Evolutionary conservation across 768 basidiomycete genomes (phyloP).

Genomic region (Podaxis sp.): DNA sequence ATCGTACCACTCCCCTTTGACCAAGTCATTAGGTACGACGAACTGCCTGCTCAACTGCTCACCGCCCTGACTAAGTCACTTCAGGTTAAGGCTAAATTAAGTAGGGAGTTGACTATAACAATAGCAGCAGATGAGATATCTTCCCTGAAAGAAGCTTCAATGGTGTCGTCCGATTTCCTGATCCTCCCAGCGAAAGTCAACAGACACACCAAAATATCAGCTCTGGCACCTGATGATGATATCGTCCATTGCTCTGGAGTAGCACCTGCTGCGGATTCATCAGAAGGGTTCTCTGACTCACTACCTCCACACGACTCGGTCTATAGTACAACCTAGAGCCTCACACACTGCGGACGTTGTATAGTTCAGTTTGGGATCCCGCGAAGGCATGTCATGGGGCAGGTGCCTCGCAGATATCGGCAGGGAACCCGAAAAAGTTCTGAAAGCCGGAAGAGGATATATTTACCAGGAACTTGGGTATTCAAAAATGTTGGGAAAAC

Average conservation of each 20-base stretch:
- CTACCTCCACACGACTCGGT: not conserved
- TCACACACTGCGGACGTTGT: not conserved
- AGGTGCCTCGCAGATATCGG: not conserved
- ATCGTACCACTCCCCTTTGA: not conserved
- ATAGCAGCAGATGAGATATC: not conserved
- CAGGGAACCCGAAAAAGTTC: not conserved
- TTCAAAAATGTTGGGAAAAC: not conserved
- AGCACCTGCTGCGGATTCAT: not conserved
- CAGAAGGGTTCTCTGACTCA: not conserved
- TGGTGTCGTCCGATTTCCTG: not conserved
- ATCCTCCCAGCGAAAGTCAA: not conserved
- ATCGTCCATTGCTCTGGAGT: not conserved
- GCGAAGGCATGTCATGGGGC: not conserved
- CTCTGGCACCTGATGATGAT: slow-evolving; percentile 1
- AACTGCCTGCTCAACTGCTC: not conserved
- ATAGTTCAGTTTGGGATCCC: not conserved
- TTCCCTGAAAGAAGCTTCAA: not conserved
- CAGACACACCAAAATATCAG: not conserved
- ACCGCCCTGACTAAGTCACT: not conserved
- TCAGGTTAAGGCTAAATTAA: not conserved
- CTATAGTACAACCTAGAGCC: not conserved
- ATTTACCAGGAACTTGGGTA: not conserved
- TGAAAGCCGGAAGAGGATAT: not conserved
- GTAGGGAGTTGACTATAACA: not conserved
- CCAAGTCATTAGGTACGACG: not conserved